Evolutionary conservation across 139 green algal genomes (phyloP), one percentile per base, ranked within the genome.

Genomic region (Auxenochlorella pyrenoidosa): DNA sequence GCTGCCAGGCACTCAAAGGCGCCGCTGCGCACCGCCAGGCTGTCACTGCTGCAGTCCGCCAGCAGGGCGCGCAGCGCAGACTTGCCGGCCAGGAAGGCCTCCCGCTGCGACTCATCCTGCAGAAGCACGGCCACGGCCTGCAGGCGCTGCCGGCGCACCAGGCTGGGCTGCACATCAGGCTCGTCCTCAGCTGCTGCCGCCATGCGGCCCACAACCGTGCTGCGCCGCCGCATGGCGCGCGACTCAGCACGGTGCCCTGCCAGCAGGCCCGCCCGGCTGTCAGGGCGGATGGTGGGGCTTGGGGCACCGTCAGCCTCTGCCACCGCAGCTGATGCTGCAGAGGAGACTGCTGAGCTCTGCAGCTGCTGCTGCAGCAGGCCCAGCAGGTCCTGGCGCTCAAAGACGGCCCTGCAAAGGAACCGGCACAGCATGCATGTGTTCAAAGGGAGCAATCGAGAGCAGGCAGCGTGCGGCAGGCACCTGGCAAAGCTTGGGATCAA

Each of bases 1-100:
- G 83, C 63, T 18, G 88, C 88, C 41, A 94, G 78, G 73, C 80
- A 89, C 16, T 86, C 65, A 28, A 87, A 80, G 15, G 85, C 85
- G 38, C 88, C 86, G 54, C 82, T 65, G 34, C 85, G 90, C 51
- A 91, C 72, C 21, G 60, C 72, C 13, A 41, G 63, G 34, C 70
- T 66, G 34, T 4, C 26, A 16, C 40, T 47, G 54, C 34, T 40
- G 80, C 80, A 77, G 41, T 88, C 80, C 3, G 22, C 38, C 43
- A 87, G 58, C 54, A 90, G 38, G n/a, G 60, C 28, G 32, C 16
- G 51, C 73, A 90, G 73, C 18, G 22, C 82, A 5, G n/a, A 28
- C 30, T 30, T 65, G 59, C 58, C 44, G 3, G 58, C 51, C 58
- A 90, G 51, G 59, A 83, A 24, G 22, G 43, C 36, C 58, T 88